Base-by-base conservation (phyloP, 129 eudicot genomes). In the Flaveria trinervia region DNA sequence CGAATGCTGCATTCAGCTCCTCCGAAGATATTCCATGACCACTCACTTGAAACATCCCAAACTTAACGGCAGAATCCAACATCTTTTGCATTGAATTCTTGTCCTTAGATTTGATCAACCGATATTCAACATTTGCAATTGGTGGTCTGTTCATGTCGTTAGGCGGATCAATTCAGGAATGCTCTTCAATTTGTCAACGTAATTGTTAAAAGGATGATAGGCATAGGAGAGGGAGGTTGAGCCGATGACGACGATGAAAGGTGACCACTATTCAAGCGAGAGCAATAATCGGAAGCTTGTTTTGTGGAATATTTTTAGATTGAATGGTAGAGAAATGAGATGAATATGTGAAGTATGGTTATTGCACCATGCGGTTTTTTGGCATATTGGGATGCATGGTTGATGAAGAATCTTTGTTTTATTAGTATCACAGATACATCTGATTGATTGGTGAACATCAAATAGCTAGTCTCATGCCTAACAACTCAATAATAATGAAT, bases 161-260 rank as follows among this genome's bases (percentile, higher is more conserved):
- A 2, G 92, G 87, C 55, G 82, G 84, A 26, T 26, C 79, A 1
- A 77, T 52, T 86, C 81, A 4, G 90, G 92, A 48, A 88, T 77
- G 43, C 75, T 83, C n/a, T 60, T 65, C 20, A 83, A 33, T 70
- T 73, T 74, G 30, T 84, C 82, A 50, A 33, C 39, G 39, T 4
- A 4, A 33, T 33, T 33, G 5, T 33, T 33, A 33, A 33, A 5
- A 33, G 9, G 84, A 77, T 5, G 82, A 85, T 91, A 15, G 94
- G 89, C 84, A 91, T 83, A 22, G 92, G 97, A 25, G 97, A 84
- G 0, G 97, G 79, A 1, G 96, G 92, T 44, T 82, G 84, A 23
- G 84, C 77, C n/a, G 83, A 74, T 8, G 76, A 17, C 0, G 84
- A 72, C 0, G 83, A 61, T 14, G 65, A 26, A 17, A 77, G 65